A percentile compares a stretch with the other conserved stretches of the same genome.
Conservation (phyloP, 1,284 basidiomycete genomes). For the Stereum hirsutum region DNA sequence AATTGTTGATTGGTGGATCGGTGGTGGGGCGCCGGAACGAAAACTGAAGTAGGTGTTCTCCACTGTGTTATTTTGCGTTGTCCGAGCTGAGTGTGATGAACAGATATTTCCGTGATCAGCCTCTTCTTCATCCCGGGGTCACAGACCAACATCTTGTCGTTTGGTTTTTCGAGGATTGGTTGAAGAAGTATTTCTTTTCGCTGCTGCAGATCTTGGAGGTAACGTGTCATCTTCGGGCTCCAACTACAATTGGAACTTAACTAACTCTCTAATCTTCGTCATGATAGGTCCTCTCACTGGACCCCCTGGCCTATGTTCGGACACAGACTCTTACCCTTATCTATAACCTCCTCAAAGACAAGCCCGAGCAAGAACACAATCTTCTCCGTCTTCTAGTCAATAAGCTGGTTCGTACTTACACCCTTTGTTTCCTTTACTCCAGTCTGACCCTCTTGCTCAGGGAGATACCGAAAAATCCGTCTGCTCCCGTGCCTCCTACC, state of each 20-base stretch:
- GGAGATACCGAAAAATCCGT: conserved; percentile 88
- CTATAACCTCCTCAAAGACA: conserved; percentile 76
- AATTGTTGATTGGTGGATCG: conserved; percentile 95
- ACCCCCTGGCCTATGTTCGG: conserved; percentile 69
- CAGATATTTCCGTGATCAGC: conserved; percentile 92
- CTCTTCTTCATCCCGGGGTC: conserved; percentile 55
- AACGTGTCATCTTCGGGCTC: conserved; percentile 1
- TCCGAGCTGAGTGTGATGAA: not conserved
- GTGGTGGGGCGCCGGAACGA: conserved; percentile 72
- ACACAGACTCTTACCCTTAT: conserved; percentile 41
- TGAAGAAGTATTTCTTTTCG: conserved; percentile 96
- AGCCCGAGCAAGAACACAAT: conserved; percentile 98
- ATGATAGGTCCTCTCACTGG: conserved; percentile 77
- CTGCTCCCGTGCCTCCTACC: conserved; percentile 85
- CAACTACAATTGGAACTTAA: no score
- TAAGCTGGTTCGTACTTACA: conserved; percentile 62
- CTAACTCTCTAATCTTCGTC: no score
- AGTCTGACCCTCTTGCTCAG: conserved; percentile 26
- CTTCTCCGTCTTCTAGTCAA: conserved; percentile 87
- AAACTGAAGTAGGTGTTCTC: conserved; percentile 66
- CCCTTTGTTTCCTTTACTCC: not conserved
- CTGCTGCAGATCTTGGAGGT: conserved; percentile 90
- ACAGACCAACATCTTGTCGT: conserved; percentile 72
- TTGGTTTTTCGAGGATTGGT: conserved; percentile 95
- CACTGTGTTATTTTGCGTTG: not conserved